Percentiles rank a stretch among this genome's conserved stretches.
Evolutionary conservation across 495 filamentous ascomycete genomes (phyloP).

Genomic region (Evernia prunastri): DNA sequence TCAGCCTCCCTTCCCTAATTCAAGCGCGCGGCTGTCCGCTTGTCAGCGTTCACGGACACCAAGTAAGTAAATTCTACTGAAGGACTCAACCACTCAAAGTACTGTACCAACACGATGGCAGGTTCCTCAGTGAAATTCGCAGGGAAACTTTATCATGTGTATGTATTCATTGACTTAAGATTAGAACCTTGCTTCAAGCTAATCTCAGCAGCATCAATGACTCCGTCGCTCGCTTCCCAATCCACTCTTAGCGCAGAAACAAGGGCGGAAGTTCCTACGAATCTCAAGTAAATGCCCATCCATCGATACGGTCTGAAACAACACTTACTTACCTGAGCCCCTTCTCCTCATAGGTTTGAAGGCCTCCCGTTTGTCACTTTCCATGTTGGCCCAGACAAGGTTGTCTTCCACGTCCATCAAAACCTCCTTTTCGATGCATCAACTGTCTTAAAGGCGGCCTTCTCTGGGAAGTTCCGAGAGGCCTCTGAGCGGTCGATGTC

Average conservation of each 20-base stretch:
- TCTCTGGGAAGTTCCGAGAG: slow-evolving; percentile 17
- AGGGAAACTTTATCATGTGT: too few species aligned
- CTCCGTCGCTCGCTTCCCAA: too few species aligned
- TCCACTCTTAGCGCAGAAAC: too few species aligned
- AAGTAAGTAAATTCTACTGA: too few species aligned
- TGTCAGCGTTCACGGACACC: not conserved
- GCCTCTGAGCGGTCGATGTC: not conserved
- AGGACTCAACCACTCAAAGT: too few species aligned
- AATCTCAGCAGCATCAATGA: too few species aligned
- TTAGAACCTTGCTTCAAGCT: too few species aligned
- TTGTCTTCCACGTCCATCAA: slow-evolving; percentile 2
- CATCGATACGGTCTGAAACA: not conserved
- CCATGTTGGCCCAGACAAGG: not conserved
- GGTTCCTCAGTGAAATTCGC: too few species aligned
- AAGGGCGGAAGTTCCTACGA: too few species aligned
- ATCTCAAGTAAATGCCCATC: not conserved
- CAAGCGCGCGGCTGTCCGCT: slow-evolving; percentile 3
- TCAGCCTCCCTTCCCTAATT: not conserved
- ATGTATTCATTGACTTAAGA: too few species aligned
- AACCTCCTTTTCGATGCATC: slow-evolving; percentile 3
- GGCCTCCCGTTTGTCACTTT: not conserved
- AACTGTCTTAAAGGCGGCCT: slow-evolving; percentile 13
- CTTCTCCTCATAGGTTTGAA: not conserved
- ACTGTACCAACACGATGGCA: not conserved
- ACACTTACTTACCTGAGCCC: not conserved